Evolutionary conservation across 176 grass and related monocot species (phyloP), one percentile per base, ranked within the genome.

Genomic region (Microstegium vimineum): DNA sequence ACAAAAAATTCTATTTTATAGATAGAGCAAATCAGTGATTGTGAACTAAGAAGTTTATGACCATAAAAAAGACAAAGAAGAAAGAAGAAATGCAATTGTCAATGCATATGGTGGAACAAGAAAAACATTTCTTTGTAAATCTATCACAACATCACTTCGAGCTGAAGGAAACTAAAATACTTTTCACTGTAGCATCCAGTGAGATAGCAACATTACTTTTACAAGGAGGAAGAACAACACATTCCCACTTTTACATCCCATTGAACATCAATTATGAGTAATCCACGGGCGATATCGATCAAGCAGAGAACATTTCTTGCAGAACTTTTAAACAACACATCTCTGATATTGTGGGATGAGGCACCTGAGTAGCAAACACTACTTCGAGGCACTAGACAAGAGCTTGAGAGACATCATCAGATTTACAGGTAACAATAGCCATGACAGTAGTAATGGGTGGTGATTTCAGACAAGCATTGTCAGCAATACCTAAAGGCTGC

Each of bases 121-220:
- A 0, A 83, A 75, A 49, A 83, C 42, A 27, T 83, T 83, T 66
- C 20, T 83, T 14, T 75, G 61, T 71, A 83, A 66, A 9, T 43
- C 61, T 10, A 54, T 83, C 15, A 83, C 16, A 0, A 74, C 69
- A 7, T 3, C 3, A 1, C 25, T 82, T 6, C 0, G 56, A 18
- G 73, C 69, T 17, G 36, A 82, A 74, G 80, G 80, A 18, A 82
- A 74, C 2, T n/a, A n/a, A n/a, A n/a, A 82, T 82, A 60, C 51
- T 81, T 30, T n/a, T 81, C 13, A 35, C 51, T 0, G 66, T 81
- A 1, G 79, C 66, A 1, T 73, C 80, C 2, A 73, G 56, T 64
- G 80, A 38, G 6, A 82, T 73, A 47, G 69, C 74, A 60, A n/a
- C 74, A 40, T 13, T 76, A 1, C 33, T 76, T 2, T 2, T 61